Evolutionary conservation across 1,139 yeast genomes (phyloP).

Genomic region (Pichia sp.): DNA sequence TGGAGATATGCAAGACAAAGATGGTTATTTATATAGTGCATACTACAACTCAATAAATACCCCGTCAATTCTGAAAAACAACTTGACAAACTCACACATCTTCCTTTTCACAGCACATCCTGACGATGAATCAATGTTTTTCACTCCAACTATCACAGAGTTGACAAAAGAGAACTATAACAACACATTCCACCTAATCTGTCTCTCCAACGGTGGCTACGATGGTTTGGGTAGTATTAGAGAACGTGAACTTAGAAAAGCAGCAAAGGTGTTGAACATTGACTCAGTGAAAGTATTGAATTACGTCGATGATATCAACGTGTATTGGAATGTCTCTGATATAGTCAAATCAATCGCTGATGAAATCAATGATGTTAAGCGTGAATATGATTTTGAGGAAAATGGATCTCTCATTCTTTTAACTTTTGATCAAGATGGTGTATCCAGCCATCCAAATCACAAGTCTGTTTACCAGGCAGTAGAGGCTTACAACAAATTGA

Average conservation of each 20-base stretch:
- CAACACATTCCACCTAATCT: constrained; percentile 55
- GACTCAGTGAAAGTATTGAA: constrained; percentile 46
- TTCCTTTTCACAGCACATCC: constrained; percentile 82
- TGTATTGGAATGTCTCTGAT: constrained; percentile 55
- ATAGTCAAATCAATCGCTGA: constrained; percentile 31
- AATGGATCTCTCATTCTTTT: constrained; percentile 41
- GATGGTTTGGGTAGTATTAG: constrained; percentile 68
- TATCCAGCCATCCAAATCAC: constrained; percentile 86
- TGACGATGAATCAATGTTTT: constrained; percentile 98
- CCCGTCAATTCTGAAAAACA: constrained; percentile 16
- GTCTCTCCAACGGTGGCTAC: constrained; percentile 76
- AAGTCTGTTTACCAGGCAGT: constrained; percentile 60
- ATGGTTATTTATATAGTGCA: constrained; percentile 22
- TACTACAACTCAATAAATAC: constrained; percentile 23
- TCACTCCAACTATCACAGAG: constrained; percentile 71
- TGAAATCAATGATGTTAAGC: constrained; percentile 10
- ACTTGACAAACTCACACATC: constrained; percentile 24
- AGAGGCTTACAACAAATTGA: constrained; percentile 31
- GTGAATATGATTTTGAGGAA: constrained; percentile 17
- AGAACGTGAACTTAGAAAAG: constrained; percentile 50
- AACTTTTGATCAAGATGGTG: constrained; percentile 81
- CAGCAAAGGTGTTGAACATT: constrained; percentile 55
- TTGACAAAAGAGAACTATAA: constrained; percentile 44
- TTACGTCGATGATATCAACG: constrained; percentile 69
- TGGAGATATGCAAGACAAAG: constrained; percentile 10